Evolutionary conservation across 345 rosid genomes (phyloP), one percentile per base, ranked within the genome.

Genomic region (Dipteronia dyeriana): DNA sequence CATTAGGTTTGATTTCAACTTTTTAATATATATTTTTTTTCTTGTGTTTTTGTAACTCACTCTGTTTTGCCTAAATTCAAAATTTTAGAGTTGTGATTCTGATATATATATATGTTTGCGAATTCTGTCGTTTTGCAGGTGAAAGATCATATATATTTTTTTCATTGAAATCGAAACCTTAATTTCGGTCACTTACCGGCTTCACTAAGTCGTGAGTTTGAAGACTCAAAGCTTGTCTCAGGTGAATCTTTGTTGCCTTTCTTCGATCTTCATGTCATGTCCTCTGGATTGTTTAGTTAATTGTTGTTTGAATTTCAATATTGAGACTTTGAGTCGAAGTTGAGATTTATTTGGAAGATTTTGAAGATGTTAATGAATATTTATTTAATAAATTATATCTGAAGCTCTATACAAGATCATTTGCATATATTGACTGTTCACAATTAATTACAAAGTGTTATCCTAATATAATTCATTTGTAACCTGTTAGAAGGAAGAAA

Each of bases 231-330:
- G 25, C n/a, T 29, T 17, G 26, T 47, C 19, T 63, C 70, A 1
- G 77, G 77, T 63, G 29, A 74, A 74, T 3, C 9, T 49, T 39
- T 63, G 17, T 23, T 73, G 9, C 12, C 34, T 57, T 22, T 22
- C 53, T 22, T 59, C 39, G 66, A 23, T 22, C 31, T 20, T 39
- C 22, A 57, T 1, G 25, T 19, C 23, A 25, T 17, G 17, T 3
- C 3, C 41, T 57, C 12, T 7, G 2, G 12, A 41, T 16, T 13
- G 41, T 59, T 56, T 10, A 22, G 13, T 70, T 1, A 2, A 26
- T 3, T 9, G 34, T 16, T 47, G 12, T 47, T 69, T 16, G 75
- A 71, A 34, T 34, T 13, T 20, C 9, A 41, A 57, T 49, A 14
- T 20, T 71, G 49, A 45, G 10, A 45, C 41, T 10, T 23, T 41